Percentiles rank a stretch among this genome's conserved stretches.
Conservation (phyloP, 352 stramenopile genomes). For the Pythium phragmiticola region DNA sequence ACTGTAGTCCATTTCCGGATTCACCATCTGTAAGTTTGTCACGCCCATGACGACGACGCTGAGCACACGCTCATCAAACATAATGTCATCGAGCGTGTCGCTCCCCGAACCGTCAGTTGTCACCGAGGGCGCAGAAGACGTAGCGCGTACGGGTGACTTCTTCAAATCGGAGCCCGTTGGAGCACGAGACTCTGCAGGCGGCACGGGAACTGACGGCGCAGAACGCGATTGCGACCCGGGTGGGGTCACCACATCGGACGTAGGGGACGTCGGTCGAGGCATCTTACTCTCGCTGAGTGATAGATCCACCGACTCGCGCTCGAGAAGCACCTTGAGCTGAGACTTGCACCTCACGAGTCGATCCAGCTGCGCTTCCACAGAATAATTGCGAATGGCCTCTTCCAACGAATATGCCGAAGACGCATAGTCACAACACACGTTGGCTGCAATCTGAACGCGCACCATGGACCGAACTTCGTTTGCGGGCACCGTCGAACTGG, state of each 20-base stretch:
- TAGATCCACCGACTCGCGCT: slow-evolving; percentile 72
- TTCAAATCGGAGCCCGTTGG: slow-evolving; percentile 18
- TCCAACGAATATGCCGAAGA: slow-evolving; percentile 2
- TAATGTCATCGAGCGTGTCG: slow-evolving; percentile 60
- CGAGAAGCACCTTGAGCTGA: slow-evolving; percentile 63
- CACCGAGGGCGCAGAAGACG: slow-evolving; percentile 33
- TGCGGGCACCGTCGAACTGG: neutral
- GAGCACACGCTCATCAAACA: slow-evolving; percentile 65
- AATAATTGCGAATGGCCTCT: slow-evolving; percentile 23
- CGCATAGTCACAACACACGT: slow-evolving; percentile 1
- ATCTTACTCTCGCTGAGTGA: slow-evolving; percentile 17
- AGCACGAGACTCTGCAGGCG: slow-evolving; percentile 6
- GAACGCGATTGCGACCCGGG: slow-evolving; percentile 9
- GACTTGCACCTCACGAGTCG: slow-evolving; percentile 63
- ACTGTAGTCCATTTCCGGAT: neutral
- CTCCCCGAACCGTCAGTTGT: slow-evolving; percentile 67
- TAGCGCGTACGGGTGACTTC: neutral
- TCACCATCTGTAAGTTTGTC: slow-evolving; percentile 59
- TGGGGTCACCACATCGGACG: slow-evolving; percentile 1
- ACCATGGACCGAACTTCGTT: slow-evolving; percentile 14
- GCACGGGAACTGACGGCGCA: neutral
- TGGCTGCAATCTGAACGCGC: slow-evolving; percentile 19
- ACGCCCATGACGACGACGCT: slow-evolving; percentile 75
- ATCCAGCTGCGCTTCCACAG: slow-evolving; percentile 45
- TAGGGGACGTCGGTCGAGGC: slow-evolving; percentile 8